Percentiles rank a stretch among this genome's conserved stretches.
These are phyloP conservation scores for Trametes maxima DNA, from an alignment of 768 basidiomycete species.

Conservation along the genomic window DNA sequence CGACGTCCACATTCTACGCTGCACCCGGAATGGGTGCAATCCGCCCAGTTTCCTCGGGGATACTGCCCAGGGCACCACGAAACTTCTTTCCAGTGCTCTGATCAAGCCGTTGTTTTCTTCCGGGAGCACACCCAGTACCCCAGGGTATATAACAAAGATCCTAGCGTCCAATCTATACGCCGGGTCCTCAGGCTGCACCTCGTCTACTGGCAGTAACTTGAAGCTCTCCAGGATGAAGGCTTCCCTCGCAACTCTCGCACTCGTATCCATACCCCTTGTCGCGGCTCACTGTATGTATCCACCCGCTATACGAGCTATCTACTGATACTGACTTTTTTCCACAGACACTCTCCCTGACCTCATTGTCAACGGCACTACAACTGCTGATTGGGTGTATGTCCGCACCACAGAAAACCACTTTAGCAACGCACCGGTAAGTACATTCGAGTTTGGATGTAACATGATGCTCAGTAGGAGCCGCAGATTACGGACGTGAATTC, in stretches of 20 bases:
- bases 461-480: background rate
- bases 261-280: conserved; percentile 22
- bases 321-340: background rate
- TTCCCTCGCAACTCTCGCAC: conserved; percentile 23
- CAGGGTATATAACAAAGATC: background rate
- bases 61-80: background rate
- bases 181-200: background rate
- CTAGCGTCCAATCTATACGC: background rate
- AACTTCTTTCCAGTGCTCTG: no score
- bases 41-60: conserved; percentile 1
- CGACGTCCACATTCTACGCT: background rate
- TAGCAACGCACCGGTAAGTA: conserved; percentile 32
- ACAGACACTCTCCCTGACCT: conserved; percentile 36
- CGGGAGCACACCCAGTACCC: no score
- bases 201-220: background rate
- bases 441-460: background rate
- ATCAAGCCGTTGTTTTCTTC: no score
- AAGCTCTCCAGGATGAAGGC: conserved; percentile 24
- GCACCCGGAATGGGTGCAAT: background rate
- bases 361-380: conserved; percentile 25
- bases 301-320: background rate
- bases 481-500: conserved; percentile 34
- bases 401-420: conserved; percentile 34
- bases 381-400: conserved; percentile 33
- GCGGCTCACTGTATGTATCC: conserved; percentile 26